These are phyloP conservation scores for Theileria sp. DNA, from an alignment of 169 alveolate genomes.

Conservation along the genomic window DNA sequence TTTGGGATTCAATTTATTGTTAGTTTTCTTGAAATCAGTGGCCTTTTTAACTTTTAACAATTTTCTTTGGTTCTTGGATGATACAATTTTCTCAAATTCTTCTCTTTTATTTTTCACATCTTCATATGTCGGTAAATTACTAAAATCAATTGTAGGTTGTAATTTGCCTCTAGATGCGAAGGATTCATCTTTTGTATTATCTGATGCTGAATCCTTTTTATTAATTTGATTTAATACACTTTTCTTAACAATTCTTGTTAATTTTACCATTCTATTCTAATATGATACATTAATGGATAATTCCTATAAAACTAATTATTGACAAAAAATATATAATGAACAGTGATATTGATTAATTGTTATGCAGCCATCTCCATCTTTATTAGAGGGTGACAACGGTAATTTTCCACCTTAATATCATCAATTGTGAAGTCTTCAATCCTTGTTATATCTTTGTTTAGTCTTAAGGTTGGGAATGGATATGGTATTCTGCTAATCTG, in stretches of 20 bases:
- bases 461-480: constrained; percentile 93
- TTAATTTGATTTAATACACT: constrained; percentile 20
- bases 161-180: constrained; percentile 45
- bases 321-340: constrained; percentile 4
- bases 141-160: constrained; percentile 61
- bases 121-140: constrained; percentile 16
- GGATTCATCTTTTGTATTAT: constrained; percentile 38
- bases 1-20: background rate
- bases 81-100: background rate
- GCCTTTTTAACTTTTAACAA: background rate
- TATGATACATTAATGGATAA: background rate
- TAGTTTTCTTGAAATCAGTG: background rate
- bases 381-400: constrained; percentile 86
- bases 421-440: constrained; percentile 88
- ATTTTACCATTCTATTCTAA: constrained; percentile 46
- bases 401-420: constrained; percentile 88
- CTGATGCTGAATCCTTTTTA: constrained; percentile 9
- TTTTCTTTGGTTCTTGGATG: background rate
- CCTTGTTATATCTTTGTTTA: constrained; percentile 81
- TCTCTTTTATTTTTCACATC: background rate
- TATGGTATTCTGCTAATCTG: constrained; percentile 91
- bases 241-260: constrained; percentile 59
- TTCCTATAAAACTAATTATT: background rate
- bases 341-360: background rate
- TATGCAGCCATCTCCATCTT: constrained; percentile 90